Evolutionary conservation across 129 eudicot genomes (phyloP).

Genomic region (Heracleum sosnowskyi): DNA sequence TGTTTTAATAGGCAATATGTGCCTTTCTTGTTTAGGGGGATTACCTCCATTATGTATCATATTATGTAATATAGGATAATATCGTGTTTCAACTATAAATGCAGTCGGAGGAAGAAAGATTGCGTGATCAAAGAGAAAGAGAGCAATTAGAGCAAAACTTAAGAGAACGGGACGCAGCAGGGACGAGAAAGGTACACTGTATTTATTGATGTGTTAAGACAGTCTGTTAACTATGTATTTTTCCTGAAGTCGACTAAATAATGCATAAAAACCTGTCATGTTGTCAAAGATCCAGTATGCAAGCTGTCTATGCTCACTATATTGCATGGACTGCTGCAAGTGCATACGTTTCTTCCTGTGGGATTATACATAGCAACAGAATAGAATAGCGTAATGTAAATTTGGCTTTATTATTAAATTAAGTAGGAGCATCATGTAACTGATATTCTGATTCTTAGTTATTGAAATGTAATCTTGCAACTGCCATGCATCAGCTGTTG

Average conservation of each 20-base stretch:
- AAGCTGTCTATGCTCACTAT: neutral
- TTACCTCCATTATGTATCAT: neutral
- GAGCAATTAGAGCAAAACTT: slow-evolving; percentile 79
- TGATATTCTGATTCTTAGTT: neutral
- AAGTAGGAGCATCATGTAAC: too few species aligned
- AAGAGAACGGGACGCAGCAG: slow-evolving; percentile 83
- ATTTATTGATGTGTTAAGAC: neutral
- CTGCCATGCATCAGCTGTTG: neutral
- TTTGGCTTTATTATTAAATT: neutral
- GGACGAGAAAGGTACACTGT: slow-evolving; percentile 63
- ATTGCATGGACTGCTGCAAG: neutral
- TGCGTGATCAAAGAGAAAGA: slow-evolving; percentile 83
- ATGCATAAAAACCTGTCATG: neutral
- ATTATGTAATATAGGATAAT: neutral
- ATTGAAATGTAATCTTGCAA: neutral
- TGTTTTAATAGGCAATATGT: neutral
- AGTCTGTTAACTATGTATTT: neutral
- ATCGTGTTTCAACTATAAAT: slow-evolving; percentile 1
- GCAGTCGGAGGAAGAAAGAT: slow-evolving; percentile 94
- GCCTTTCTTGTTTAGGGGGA: neutral
- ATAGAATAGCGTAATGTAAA: neutral
- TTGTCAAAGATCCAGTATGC: neutral
- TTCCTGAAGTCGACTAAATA: neutral
- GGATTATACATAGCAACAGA: neutral
- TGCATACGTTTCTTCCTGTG: neutral